Percentiles rank a stretch among this genome's conserved stretches.
Evolutionary conservation across 306 rosid genomes (phyloP).

Genomic region (Corylus avellana): DNA sequence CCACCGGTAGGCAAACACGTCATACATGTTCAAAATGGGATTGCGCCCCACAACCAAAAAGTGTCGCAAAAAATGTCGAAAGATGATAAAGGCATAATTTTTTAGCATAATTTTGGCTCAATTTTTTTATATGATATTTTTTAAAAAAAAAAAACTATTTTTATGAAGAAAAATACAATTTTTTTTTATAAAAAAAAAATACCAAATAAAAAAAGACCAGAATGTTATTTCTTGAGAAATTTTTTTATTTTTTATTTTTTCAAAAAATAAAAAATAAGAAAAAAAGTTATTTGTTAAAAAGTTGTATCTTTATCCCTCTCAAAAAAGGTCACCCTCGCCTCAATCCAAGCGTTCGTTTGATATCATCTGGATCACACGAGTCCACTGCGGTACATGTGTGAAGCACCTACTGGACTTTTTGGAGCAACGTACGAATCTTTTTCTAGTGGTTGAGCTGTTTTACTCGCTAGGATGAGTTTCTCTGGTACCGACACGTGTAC

Average conservation of each 20-base stretch:
- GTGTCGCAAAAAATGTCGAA: background rate
- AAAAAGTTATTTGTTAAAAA: too few species aligned
- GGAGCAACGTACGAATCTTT: background rate
- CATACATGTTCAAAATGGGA: background rate
- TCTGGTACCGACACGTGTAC: slow-evolving; percentile 7
- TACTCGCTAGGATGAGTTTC: background rate
- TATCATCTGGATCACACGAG: background rate
- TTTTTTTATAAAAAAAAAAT: too few species aligned
- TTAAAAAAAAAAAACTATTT: too few species aligned
- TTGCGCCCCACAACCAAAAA: slow-evolving; percentile 4
- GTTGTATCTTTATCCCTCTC: too few species aligned
- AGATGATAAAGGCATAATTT: too few species aligned
- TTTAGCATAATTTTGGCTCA: too few species aligned
- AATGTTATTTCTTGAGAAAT: too few species aligned
- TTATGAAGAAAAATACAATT: too few species aligned
- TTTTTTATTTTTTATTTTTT: too few species aligned
- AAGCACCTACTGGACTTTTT: background rate
- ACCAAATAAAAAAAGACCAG: too few species aligned
- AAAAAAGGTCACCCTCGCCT: slow-evolving; percentile 9
- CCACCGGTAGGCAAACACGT: background rate
- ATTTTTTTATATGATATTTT: too few species aligned
- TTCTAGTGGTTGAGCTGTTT: slow-evolving; percentile 14
- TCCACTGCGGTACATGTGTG: background rate
- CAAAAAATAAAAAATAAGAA: too few species aligned
- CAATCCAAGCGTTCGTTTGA: slow-evolving; percentile 1